Conservation (phyloP, 306 rosid genomes). For the Quercus ilex region DNA sequence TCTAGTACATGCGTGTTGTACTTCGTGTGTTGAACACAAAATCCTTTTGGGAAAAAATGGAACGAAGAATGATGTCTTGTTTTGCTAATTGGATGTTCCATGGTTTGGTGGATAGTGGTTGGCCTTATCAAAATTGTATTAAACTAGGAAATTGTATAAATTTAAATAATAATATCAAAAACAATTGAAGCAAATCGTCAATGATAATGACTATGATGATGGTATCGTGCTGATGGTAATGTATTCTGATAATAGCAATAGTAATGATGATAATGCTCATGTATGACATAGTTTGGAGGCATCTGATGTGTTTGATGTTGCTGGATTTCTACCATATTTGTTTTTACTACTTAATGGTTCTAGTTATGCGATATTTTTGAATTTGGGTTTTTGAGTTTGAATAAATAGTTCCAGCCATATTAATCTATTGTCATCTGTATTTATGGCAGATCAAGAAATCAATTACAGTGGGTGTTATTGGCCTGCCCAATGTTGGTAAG, state of each 20-base stretch:
- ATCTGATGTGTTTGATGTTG: not conserved
- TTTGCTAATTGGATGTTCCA: not conserved
- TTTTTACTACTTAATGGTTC: not conserved
- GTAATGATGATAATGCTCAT: not conserved
- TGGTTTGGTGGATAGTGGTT: not conserved
- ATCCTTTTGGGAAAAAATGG: not conserved
- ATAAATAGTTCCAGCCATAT: not conserved
- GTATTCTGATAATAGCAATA: not conserved
- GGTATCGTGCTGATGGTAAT: not conserved
- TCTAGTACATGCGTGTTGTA: not conserved
- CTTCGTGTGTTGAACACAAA: not conserved
- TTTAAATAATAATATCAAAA: not conserved
- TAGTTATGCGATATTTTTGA: not conserved
- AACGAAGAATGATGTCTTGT: not conserved
- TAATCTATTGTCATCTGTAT: conserved; percentile 14
- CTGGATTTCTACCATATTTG: not conserved
- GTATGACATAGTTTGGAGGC: not conserved
- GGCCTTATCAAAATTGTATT: not conserved
- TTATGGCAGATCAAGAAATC: conserved; percentile 80
- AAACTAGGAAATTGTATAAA: not conserved
- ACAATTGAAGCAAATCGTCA: not conserved
- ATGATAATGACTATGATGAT: not conserved
- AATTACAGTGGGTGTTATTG: conserved; percentile 89
- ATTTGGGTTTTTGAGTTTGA: not conserved
- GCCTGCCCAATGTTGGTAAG: conserved; percentile 96